Evolutionary conservation across 73 alveolate genomes (phyloP).

Genomic region (Paraurostyla sp.): DNA sequence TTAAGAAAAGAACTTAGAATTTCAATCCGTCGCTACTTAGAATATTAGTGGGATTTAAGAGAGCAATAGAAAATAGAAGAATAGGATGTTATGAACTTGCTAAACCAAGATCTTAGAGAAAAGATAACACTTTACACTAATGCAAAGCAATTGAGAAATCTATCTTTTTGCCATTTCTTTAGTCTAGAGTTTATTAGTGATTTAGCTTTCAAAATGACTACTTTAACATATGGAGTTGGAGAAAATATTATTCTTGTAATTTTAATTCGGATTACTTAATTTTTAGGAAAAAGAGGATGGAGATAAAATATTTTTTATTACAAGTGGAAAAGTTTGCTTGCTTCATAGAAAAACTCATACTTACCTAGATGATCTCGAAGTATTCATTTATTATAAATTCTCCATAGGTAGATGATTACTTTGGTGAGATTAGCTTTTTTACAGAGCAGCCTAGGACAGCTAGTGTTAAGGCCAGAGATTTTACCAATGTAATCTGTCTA

Average conservation of each 20-base stretch:
- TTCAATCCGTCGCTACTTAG: slow-evolving; percentile 63
- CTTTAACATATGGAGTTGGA: slow-evolving; percentile 26
- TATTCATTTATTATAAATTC: not conserved
- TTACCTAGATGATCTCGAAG: slow-evolving; percentile 59
- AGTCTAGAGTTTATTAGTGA: slow-evolving; percentile 62
- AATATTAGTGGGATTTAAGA: slow-evolving; percentile 65
- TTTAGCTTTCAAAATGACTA: not conserved
- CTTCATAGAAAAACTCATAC: slow-evolving; percentile 68
- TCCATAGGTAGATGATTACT: slow-evolving; percentile 52
- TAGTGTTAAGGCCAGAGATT: slow-evolving; percentile 66
- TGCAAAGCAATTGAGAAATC: slow-evolving; percentile 60
- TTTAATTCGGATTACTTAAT: not conserved
- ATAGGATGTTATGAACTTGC: slow-evolving; percentile 67
- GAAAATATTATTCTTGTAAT: slow-evolving; percentile 35
- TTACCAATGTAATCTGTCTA: slow-evolving; percentile 59
- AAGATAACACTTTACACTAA: slow-evolving; percentile 59
- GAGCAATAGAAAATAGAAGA: slow-evolving; percentile 75
- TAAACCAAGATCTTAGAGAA: slow-evolving; percentile 73
- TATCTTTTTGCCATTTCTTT: slow-evolving; percentile 45
- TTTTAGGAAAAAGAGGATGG: slow-evolving; percentile 67
- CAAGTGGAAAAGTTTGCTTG: slow-evolving; percentile 61
- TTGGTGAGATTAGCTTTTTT: slow-evolving; percentile 80
- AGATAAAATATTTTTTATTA: slow-evolving; percentile 58
- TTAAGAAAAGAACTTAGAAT: slow-evolving; percentile 66
- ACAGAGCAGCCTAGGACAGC: slow-evolving; percentile 59